Conservation (phyloP, 306 rosid genomes). For the Pyrus communis region DNA sequence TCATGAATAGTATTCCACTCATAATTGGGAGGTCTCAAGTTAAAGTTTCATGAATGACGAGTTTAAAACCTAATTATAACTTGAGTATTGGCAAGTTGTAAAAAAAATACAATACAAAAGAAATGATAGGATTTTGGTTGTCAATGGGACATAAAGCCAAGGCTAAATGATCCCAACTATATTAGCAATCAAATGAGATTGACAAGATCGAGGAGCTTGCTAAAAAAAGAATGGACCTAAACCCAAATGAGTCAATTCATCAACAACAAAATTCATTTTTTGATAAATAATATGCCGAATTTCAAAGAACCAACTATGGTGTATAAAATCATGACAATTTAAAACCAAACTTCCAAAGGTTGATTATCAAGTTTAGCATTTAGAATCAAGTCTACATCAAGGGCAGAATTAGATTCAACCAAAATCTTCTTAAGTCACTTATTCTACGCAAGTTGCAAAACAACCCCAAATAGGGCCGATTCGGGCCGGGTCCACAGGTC, state of each 20-base stretch:
- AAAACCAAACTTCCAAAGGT: background rate
- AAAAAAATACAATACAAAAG: background rate
- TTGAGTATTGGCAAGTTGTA: background rate
- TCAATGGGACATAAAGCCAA: background rate
- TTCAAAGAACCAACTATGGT: background rate
- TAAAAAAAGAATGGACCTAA: too few relatives aligned
- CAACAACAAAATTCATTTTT: background rate
- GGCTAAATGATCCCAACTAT: background rate
- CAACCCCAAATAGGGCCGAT: background rate
- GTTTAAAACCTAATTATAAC: background rate
- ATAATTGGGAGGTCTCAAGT: background rate
- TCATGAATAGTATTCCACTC: background rate
- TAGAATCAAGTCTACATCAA: background rate
- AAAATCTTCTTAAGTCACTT: too few relatives aligned
- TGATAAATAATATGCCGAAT: background rate
- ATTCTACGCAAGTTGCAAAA: background rate
- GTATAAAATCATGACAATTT: background rate
- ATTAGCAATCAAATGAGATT: background rate
- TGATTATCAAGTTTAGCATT: background rate
- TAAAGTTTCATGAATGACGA: background rate
- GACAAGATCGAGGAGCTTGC: background rate
- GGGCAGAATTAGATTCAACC: background rate
- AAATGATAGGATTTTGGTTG: background rate
- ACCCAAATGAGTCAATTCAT: background rate
- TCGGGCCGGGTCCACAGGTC: fast-evolving